These are phyloP conservation scores for Hyaloscypha finlandica DNA, from an alignment of 495 filamentous ascomycete species.

Conservation along the genomic window DNA sequence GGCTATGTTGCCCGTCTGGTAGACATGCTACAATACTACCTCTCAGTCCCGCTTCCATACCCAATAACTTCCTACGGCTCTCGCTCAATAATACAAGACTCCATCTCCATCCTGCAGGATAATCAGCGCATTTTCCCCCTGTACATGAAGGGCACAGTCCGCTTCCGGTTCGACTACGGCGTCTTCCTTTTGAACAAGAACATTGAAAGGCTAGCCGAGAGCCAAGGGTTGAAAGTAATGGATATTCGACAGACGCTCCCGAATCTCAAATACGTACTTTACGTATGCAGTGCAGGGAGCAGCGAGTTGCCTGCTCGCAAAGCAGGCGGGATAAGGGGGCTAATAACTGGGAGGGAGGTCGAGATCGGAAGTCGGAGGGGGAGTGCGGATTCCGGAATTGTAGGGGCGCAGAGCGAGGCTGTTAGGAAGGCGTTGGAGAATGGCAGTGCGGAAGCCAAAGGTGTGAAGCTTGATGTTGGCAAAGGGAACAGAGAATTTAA, in stretches of 20 bases:
- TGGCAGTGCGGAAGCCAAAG: slow-evolving; percentile 12
- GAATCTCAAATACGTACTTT: slow-evolving; percentile 91
- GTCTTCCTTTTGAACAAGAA: slow-evolving; percentile 94
- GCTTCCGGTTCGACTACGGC: slow-evolving; percentile 90
- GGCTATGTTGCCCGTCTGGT: slow-evolving; percentile 79
- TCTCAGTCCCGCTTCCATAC: slow-evolving; percentile 78
- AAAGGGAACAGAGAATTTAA: slow-evolving; percentile 5
- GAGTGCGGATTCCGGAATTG: slow-evolving; percentile 47
- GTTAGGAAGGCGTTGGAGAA: slow-evolving; percentile 38
- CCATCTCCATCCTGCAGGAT: slow-evolving; percentile 67
- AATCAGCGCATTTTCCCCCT: slow-evolving; percentile 75
- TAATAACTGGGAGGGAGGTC: slow-evolving; percentile 48
- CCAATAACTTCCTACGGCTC: slow-evolving; percentile 72
- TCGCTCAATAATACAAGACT: slow-evolving; percentile 75
- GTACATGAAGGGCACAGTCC: slow-evolving; percentile 71
- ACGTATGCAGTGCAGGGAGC: slow-evolving; percentile 75
- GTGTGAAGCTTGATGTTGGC: slow-evolving; percentile 7
- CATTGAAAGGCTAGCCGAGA: slow-evolving; percentile 79
- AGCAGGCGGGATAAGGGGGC: slow-evolving; percentile 70
- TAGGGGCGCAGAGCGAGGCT: slow-evolving; percentile 41
- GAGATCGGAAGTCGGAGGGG: slow-evolving; percentile 47
- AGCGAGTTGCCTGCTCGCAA: slow-evolving; percentile 79
- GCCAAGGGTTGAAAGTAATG: slow-evolving; percentile 72
- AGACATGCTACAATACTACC: slow-evolving; percentile 79
- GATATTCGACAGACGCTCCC: slow-evolving; percentile 90